phyloP scores from a whole-genome alignment of 768 basidiomycete genomes.

The Naganishia antarctica region DNA sequence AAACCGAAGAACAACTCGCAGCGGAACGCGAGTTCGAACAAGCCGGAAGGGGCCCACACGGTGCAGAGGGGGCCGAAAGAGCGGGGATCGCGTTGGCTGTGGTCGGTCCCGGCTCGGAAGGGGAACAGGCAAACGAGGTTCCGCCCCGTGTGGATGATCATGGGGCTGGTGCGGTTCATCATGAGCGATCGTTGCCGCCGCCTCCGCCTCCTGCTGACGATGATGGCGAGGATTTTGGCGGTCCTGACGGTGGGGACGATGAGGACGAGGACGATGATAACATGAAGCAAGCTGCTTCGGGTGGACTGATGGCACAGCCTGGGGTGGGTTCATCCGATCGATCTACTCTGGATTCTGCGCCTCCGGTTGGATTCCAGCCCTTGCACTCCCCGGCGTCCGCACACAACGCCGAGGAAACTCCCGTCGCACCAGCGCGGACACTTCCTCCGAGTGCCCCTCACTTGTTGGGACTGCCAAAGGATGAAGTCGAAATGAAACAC shows the following conservation, averaged over 20 bases:
- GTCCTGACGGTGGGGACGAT: constrained; percentile 31
- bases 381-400: constrained; percentile 9
- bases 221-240: constrained; percentile 17
- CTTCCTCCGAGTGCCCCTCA: background rate
- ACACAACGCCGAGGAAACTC: background rate
- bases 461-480: constrained; percentile 34
- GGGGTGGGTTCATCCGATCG: background rate
- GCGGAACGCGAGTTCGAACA: constrained; percentile 36
- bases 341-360: background rate
- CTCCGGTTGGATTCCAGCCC: constrained; percentile 13
- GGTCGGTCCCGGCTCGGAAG: constrained; percentile 12
- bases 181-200: constrained; percentile 21
- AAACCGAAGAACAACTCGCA: constrained; percentile 36
- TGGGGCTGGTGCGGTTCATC: background rate
- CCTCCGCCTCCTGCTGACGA: constrained; percentile 14
- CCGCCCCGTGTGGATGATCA: background rate
- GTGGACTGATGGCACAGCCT: background rate
- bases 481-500: constrained; percentile 46
- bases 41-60: constrained; percentile 34
- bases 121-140: background rate
- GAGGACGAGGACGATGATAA: constrained; percentile 36
- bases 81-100: constrained; percentile 47
- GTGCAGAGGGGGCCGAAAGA: constrained; percentile 42
- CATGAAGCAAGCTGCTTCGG: constrained; percentile 27
- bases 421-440: background rate